phyloP scores from a whole-genome alignment of 805 yeast species.

The Candida silvatica region DNA sequence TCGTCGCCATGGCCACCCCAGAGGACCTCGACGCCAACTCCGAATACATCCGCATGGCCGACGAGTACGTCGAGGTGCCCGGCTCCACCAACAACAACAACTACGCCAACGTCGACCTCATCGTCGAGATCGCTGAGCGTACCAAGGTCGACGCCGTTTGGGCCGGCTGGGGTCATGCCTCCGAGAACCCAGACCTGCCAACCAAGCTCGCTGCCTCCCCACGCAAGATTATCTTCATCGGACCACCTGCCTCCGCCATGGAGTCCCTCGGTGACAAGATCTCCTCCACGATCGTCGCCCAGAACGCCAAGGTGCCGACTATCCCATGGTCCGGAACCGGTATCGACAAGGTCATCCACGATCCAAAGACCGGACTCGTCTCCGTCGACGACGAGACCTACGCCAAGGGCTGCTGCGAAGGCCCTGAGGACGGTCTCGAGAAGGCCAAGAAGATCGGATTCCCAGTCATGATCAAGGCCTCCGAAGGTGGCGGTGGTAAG shows the following conservation, averaged over 20 bases:
- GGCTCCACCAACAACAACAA: slow-evolving; percentile 99
- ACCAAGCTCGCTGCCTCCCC: slow-evolving; percentile 92
- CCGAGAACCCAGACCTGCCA: slow-evolving; percentile 95
- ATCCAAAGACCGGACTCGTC: slow-evolving; percentile 65
- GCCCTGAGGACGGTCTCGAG: slow-evolving; percentile 81
- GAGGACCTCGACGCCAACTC: slow-evolving; percentile 96
- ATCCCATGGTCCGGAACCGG: slow-evolving; percentile 99
- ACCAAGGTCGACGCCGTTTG: slow-evolving; percentile 96
- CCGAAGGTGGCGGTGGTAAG: slow-evolving; percentile 99
- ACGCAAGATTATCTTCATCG: slow-evolving; percentile 85
- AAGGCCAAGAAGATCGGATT: slow-evolving; percentile 88
- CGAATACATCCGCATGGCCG: slow-evolving; percentile 98
- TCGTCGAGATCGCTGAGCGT: slow-evolving; percentile 96
- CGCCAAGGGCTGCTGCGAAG: slow-evolving; percentile 76
- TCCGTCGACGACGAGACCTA: slow-evolving; percentile 82
- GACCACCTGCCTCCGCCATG: slow-evolving; percentile 99
- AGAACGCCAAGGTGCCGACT: slow-evolving; percentile 97
- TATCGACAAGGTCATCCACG: slow-evolving; percentile 71
- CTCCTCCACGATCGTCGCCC: slow-evolving; percentile 97
- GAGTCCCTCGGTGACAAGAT: slow-evolving; percentile 98
- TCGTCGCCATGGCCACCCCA: slow-evolving; percentile 99
- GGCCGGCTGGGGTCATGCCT: slow-evolving; percentile 99
- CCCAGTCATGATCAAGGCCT: slow-evolving; percentile 98
- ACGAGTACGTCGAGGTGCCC: slow-evolving; percentile 95
- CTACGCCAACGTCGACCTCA: slow-evolving; percentile 95